These are phyloP conservation scores for Begonia loranthoides DNA, from an alignment of 306 rosid genomes.

Conservation along the genomic window DNA sequence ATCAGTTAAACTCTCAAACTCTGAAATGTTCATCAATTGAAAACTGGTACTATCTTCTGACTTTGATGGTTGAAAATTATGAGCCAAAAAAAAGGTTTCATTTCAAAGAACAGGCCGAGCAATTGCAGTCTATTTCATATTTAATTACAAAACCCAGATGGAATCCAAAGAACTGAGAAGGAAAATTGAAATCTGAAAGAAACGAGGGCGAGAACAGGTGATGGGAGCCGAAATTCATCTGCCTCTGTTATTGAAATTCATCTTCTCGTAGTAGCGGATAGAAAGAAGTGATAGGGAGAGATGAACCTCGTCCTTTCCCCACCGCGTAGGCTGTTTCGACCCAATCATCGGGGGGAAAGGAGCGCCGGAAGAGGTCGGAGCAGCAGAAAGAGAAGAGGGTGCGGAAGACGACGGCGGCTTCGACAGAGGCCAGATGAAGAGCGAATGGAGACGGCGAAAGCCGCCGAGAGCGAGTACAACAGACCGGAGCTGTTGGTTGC, in stretches of 20 bases:
- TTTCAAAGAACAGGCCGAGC: too few species aligned
- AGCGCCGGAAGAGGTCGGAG: constrained; percentile 12
- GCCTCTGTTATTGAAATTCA: constrained; percentile 50
- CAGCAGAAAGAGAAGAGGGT: constrained; percentile 5
- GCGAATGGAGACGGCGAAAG: constrained; percentile 82
- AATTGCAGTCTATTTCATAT: not conserved
- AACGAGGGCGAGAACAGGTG: not conserved
- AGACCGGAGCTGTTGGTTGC: constrained; percentile 72
- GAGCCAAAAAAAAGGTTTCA: too few species aligned
- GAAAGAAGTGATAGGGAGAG: constrained; percentile 88
- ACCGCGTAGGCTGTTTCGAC: constrained; percentile 33
- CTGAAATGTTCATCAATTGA: too few species aligned
- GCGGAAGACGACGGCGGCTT: constrained; percentile 30
- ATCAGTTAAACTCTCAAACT: too few species aligned
- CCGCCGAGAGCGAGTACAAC: constrained; percentile 97
- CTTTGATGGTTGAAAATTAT: too few species aligned
- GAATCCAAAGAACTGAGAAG: not conserved
- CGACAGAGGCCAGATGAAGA: constrained; percentile 52
- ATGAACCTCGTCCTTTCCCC: constrained; percentile 86
- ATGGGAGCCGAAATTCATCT: constrained; percentile 7
- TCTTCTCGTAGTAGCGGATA: constrained; percentile 85
- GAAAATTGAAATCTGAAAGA: not conserved
- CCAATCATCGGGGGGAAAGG: constrained; percentile 27
- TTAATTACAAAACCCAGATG: not conserved
- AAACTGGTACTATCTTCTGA: too few species aligned